Conservation (phyloP, 805 yeast species). For the Cyberlindnera japonica region DNA sequence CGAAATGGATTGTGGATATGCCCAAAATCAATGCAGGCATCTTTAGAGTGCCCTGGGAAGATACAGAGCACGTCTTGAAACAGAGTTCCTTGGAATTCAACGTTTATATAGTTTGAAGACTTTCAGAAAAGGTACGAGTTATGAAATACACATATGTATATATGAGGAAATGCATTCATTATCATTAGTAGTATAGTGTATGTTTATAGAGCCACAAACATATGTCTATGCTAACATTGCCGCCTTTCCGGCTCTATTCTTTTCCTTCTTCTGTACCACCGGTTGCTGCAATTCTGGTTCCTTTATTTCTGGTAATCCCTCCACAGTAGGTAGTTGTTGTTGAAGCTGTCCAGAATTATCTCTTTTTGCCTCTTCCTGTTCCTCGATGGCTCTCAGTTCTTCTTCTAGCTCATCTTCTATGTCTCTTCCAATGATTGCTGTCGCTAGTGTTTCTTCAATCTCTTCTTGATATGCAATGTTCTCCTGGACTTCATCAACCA, state of each 20-base stretch:
- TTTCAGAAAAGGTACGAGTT: too few species aligned
- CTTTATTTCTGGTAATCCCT: conserved; percentile 19
- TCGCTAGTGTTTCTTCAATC: conserved; percentile 49
- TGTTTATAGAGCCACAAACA: neutral
- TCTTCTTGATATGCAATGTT: conserved; percentile 78
- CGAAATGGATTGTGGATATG: conserved; percentile 44
- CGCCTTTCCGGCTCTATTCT: conserved; percentile 18
- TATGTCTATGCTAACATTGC: conserved; percentile 18
- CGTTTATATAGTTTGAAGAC: conserved; percentile 44
- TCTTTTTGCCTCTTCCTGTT: conserved; percentile 4
- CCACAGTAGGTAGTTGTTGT: conserved; percentile 24
- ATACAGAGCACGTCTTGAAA: conserved; percentile 53
- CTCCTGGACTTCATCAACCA: conserved; percentile 82
- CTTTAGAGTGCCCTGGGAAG: conserved; percentile 74
- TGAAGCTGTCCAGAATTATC: conserved; percentile 3
- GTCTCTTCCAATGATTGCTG: conserved; percentile 32
- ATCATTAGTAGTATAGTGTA: neutral
- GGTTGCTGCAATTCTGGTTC: conserved; percentile 10
- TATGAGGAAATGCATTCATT: neutral
- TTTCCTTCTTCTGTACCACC: conserved; percentile 16
- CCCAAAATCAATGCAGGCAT: conserved; percentile 82
- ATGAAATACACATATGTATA: neutral
- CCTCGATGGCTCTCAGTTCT: conserved; percentile 51
- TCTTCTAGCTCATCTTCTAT: conserved; percentile 61
- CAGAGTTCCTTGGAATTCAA: conserved; percentile 33